A percentile compares a stretch with the other conserved stretches of the same genome.
Conservation (phyloP, 2,329 filamentous ascomycete species). For the Phaeomoniella chlamydospora region DNA sequence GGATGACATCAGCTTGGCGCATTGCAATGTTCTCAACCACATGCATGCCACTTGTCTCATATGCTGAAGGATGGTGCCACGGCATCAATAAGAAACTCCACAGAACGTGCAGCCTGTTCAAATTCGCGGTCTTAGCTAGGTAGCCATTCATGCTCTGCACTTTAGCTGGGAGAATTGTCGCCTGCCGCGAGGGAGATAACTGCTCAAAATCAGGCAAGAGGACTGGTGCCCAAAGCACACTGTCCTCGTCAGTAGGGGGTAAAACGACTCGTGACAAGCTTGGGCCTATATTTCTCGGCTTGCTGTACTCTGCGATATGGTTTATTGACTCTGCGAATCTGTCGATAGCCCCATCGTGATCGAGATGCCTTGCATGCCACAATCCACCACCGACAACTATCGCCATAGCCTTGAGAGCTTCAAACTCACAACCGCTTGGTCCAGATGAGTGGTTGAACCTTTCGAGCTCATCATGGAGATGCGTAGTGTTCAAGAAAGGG, state of each 20-base stretch:
- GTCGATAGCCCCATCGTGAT: slow-evolving; percentile 20
- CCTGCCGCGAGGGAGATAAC: slow-evolving; percentile 24
- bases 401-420: slow-evolving; percentile 7
- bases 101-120: slow-evolving; percentile 23
- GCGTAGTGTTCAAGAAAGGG: slow-evolving; percentile 38
- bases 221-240: slow-evolving; percentile 31
- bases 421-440: slow-evolving; percentile 19
- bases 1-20: slow-evolving; percentile 35
- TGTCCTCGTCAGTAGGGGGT: slow-evolving; percentile 11
- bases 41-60: slow-evolving; percentile 35
- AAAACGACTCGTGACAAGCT: background rate
- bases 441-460: background rate
- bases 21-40: slow-evolving; percentile 30
- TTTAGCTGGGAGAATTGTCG: slow-evolving; percentile 32
- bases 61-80: slow-evolving; percentile 18
- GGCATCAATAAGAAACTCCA: slow-evolving; percentile 39
- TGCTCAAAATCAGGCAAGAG: slow-evolving; percentile 27
- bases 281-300: background rate
- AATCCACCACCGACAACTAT: slow-evolving; percentile 40
- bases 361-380: slow-evolving; percentile 38
- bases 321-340: slow-evolving; percentile 33
- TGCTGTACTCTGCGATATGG: slow-evolving; percentile 17
- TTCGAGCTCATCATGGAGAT: slow-evolving; percentile 1
- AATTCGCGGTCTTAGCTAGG: slow-evolving; percentile 25
- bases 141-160: slow-evolving; percentile 39